Evolutionary conservation across 345 rosid species (phyloP), one percentile per base, ranked within the genome.

Genomic region (Rubroshorea leprosula): DNA sequence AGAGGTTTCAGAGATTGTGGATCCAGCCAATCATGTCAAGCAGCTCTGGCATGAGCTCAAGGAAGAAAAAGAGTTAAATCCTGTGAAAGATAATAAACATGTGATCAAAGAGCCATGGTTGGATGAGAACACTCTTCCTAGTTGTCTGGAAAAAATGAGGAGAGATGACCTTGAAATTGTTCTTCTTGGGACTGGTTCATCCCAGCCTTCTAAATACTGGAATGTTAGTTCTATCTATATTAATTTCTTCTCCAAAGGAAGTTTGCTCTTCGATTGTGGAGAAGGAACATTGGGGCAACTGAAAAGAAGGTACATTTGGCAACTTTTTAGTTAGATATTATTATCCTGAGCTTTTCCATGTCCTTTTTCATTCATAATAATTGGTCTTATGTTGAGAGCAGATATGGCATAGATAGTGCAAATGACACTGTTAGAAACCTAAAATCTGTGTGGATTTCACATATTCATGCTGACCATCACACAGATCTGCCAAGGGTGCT

Each of bases 401-500:
- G 98, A 67, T 89, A 78, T 58, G 93, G 97, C 47, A 62, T 89
- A 38, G 82, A 80, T 55, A 93, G 87, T 15, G 98, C 93, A 10
- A 90, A 89, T 51, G 61, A 66, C 29, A 84, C 85, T 0, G 74
- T 86, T 71, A 76, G 74, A 72, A 81, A 81, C 39, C 72, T 92
- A 57, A 77, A 68, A 60, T 89, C 85, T 54, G 78, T 84, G 58
- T 92, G 98, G 97, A 86, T 92, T 64, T 92, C 98, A 60, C 98
- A 92, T 54, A 92, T 89, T 73, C 98, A 92, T 44, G 97, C 97
- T 0, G 98, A 92, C 72, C 97, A 92, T 81, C 98, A 92, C 41
- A 66, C 87, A 0, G 98, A 93, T 69, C 67, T 92, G 64, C 89
- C 98, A 6, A 83, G 95, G 72, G 73, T 92, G 44, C 85, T 92